These are phyloP conservation scores for Sporothrix humicola DNA, from an alignment of 2,329 filamentous ascomycete genomes.

Conservation along the genomic window DNA sequence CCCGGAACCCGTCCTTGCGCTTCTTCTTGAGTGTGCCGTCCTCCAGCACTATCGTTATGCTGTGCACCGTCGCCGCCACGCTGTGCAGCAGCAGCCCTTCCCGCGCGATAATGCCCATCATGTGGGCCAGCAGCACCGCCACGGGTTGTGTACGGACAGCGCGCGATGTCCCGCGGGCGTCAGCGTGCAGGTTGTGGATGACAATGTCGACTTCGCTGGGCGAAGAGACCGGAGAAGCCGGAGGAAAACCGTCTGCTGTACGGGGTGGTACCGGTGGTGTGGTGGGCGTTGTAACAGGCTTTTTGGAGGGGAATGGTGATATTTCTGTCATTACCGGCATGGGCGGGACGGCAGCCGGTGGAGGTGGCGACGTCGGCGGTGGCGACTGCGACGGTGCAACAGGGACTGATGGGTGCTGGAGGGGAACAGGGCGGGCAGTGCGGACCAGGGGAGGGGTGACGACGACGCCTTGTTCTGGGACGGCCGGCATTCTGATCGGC, in stretches of 20 bases:
- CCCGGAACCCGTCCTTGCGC: not conserved
- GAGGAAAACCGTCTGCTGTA: not conserved
- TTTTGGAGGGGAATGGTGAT: too few species aligned
- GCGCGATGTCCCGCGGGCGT: slow-evolving; percentile 27
- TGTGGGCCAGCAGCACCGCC: slow-evolving; percentile 28
- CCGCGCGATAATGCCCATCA: slow-evolving; percentile 20
- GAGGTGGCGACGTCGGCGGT: too few species aligned
- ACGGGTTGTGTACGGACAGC: slow-evolving; percentile 21
- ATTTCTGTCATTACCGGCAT: too few species aligned
- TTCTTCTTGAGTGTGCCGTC: not conserved
- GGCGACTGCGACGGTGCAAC: too few species aligned
- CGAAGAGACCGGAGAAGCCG: not conserved
- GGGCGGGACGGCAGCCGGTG: too few species aligned
- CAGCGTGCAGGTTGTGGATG: slow-evolving; percentile 32
- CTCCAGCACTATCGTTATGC: slow-evolving; percentile 33
- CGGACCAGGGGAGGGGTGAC: too few species aligned
- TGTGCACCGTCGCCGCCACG: slow-evolving; percentile 29
- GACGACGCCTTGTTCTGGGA: too few species aligned
- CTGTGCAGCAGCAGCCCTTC: slow-evolving; percentile 25
- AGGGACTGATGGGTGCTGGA: too few species aligned
- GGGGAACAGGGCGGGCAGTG: too few species aligned
- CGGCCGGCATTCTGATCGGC: too few species aligned
- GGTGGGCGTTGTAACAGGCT: not conserved
- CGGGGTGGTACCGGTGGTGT: not conserved
- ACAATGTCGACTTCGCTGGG: slow-evolving; percentile 29